Evolutionary conservation across 1,284 basidiomycete genomes (phyloP), one percentile per base, ranked within the genome.

Genomic region (Sanghuangporus weigelae): DNA sequence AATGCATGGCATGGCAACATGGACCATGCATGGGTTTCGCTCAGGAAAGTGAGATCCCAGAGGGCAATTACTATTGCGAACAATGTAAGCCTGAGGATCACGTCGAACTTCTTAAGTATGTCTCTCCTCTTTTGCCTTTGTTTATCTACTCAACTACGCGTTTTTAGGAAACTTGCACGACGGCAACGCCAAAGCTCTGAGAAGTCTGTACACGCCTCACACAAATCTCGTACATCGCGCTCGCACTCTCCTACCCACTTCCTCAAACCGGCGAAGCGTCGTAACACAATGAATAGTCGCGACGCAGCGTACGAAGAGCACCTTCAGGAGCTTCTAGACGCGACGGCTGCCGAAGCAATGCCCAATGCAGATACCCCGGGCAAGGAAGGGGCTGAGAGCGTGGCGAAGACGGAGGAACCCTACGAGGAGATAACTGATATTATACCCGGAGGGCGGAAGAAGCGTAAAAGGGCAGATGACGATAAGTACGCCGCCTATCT

Each of bases 1-100:
- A 83, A 60, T 99, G 96, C 81, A 92, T 94, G 72, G 93, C 94
- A 66, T 99, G 96, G 96, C 96, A 99, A 76, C 96, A 99, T 75
- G 96, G 96, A 19, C 84, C 90, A 38, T 99, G 96, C 77, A 95
- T 99, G 87, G 96, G 96, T 57, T 93, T 93, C 74, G 86, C 89
- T 73, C 86, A 86, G 49, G 92, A 95, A 73, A 90, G 91, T 66
- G 89, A 89, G 70, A 84, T 92, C 38, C 88, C 89, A 63, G 84
- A 91, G 69, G 86, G 87, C 72, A 82, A 87, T 76, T 93, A 99
- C 77, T 96, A 90, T 71, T 99, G 97, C 77, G 97, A 99, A 77
- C 81, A 87, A 70, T 99, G 96, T 77, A 84, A 85, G 68, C 96
- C 97, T 10, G 93, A 95, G 67, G 79, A 92, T 55, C 95, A 97